A percentile compares a stretch with the other conserved stretches of the same genome.
Evolutionary conservation across 2,329 filamentous ascomycete species (phyloP).

Genomic region (Fusarium camptoceras): DNA sequence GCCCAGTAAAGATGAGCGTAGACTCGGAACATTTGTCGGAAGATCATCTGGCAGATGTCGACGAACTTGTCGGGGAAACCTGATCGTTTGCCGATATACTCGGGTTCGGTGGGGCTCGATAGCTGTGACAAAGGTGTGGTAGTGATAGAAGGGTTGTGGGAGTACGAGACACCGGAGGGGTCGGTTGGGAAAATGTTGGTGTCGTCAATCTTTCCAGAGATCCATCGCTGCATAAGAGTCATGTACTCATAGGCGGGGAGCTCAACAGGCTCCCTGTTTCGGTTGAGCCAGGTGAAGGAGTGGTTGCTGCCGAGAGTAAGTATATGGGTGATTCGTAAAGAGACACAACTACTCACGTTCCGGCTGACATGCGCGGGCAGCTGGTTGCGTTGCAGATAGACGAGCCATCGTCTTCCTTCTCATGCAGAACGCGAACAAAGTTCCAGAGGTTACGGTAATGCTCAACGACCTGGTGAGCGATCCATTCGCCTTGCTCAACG

Average conservation of each 20-base stretch:
- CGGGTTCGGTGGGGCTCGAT: slow-evolving; percentile 68
- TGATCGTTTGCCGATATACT: slow-evolving; percentile 91
- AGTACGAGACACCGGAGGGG: slow-evolving; percentile 74
- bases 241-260: slow-evolving; percentile 95
- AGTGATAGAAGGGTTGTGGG: slow-evolving; percentile 70
- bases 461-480: slow-evolving; percentile 96
- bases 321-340: neutral
- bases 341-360: slow-evolving; percentile 72
- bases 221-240: slow-evolving; percentile 96
- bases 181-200: slow-evolving; percentile 91
- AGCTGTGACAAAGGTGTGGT: slow-evolving; percentile 72
- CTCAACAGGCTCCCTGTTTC: slow-evolving; percentile 86
- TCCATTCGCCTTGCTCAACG: slow-evolving; percentile 94
- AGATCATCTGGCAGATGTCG: slow-evolving; percentile 90
- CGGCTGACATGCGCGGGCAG: slow-evolving; percentile 95
- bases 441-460: slow-evolving; percentile 91
- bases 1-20: slow-evolving; percentile 99
- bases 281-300: slow-evolving; percentile 96
- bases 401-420: slow-evolving; percentile 81
- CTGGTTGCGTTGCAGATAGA: slow-evolving; percentile 86
- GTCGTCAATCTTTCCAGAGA: slow-evolving; percentile 94
- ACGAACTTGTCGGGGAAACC: slow-evolving; percentile 93
- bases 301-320: slow-evolving; percentile 70
- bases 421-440: slow-evolving; percentile 89
- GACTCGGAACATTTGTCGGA: slow-evolving; percentile 98